A percentile compares a stretch with the other conserved stretches of the same genome.
phyloP scores from a whole-genome alignment of 2,329 filamentous ascomycete genomes.

The Epichloe baconii region DNA sequence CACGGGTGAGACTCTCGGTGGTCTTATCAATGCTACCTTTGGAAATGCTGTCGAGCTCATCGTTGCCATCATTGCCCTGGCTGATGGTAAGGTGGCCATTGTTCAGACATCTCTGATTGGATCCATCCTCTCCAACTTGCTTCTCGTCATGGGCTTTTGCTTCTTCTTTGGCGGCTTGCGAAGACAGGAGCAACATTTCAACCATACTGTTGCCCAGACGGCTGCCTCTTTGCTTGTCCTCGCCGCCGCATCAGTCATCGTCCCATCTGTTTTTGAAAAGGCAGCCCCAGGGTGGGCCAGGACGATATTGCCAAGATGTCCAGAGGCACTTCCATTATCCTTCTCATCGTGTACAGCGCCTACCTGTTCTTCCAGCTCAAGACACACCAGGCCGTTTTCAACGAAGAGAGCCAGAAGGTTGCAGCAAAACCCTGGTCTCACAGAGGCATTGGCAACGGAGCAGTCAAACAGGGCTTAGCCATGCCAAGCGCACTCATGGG shows the following conservation, averaged over 20 bases:
- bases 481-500: constrained; percentile 26
- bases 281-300: constrained; percentile 25
- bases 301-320: constrained; percentile 49
- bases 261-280: constrained; percentile 73
- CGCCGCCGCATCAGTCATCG: constrained; percentile 69
- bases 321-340: constrained; percentile 63
- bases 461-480: constrained; percentile 27
- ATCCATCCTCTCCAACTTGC: constrained; percentile 79
- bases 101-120: constrained; percentile 89
- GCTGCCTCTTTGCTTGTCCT: constrained; percentile 70
- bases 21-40: constrained; percentile 81
- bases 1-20: constrained; percentile 75
- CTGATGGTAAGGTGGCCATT: constrained; percentile 62
- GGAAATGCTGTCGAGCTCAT: constrained; percentile 89
- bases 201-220: constrained; percentile 82
- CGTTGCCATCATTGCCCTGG: constrained; percentile 72
- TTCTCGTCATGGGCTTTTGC: constrained; percentile 82
- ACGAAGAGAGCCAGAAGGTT: constrained; percentile 65
- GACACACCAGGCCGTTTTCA: constrained; percentile 71
- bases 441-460: constrained; percentile 16
- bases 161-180: constrained; percentile 81
- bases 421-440: constrained; percentile 39
- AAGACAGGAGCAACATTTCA: constrained; percentile 75
- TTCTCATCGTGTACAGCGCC: constrained; percentile 69
- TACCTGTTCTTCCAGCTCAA: constrained; percentile 89